Conservation (phyloP, 2,329 filamentous ascomycete genomes). For the Septoria petroselini region DNA sequence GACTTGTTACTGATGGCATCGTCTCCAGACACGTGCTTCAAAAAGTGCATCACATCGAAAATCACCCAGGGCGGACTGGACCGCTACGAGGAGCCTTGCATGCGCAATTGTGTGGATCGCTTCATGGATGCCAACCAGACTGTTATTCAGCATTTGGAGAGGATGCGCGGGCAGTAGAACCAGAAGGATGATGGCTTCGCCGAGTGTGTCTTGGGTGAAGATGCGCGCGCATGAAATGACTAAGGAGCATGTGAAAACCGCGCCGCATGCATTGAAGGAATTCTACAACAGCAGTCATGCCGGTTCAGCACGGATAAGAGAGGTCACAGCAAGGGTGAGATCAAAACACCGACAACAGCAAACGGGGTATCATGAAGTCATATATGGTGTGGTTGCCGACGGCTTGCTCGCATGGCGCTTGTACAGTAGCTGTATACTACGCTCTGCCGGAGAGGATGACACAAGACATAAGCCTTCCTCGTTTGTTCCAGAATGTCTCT, state of each 20-base stretch:
- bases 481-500: slow-evolving; percentile 2
- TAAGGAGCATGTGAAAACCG: slow-evolving; percentile 1
- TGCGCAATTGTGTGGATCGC: slow-evolving; percentile 88
- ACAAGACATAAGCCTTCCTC: slow-evolving; percentile 5
- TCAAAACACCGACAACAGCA: slow-evolving; percentile 1
- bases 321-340: not conserved
- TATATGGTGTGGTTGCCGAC: slow-evolving; percentile 7
- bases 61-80: slow-evolving; percentile 73
- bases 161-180: slow-evolving; percentile 44
- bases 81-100: slow-evolving; percentile 73
- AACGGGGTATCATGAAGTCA: slow-evolving; percentile 14
- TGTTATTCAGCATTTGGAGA: slow-evolving; percentile 81
- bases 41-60: slow-evolving; percentile 78
- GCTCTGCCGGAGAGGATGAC: slow-evolving; percentile 12
- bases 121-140: slow-evolving; percentile 86
- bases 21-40: slow-evolving; percentile 64
- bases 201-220: too few species aligned
- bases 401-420: slow-evolving; percentile 25
- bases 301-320: not conserved
- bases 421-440: slow-evolving; percentile 23
- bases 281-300: not conserved
- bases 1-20: slow-evolving; percentile 18
- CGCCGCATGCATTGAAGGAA: not conserved
- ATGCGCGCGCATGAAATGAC: not conserved
- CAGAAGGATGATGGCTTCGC: too few species aligned